Evolutionary conservation across 75 land plant species (phyloP), one percentile per base, ranked within the genome.

Genomic region (Picea glauca): DNA sequence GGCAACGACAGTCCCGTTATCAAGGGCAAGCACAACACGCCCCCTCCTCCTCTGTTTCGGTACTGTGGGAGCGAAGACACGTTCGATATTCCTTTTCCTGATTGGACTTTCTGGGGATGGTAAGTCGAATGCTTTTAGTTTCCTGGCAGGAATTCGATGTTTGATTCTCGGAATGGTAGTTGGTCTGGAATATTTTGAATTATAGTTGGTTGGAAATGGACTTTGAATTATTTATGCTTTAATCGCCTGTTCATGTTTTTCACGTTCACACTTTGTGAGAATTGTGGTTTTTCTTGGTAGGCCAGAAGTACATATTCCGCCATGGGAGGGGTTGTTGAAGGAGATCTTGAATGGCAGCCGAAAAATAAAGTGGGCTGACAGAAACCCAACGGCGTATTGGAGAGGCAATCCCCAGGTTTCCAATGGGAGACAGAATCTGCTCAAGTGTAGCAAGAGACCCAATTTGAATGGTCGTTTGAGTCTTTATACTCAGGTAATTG

Each of bases 71-170:
- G 76, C 35, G 72, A 58, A 17, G 61, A 50, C n/a, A 78, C 84
- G 13, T 26, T 84, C 62, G 92, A 92, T 58, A 86, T 92, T 43
- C 85, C 82, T 13, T 90, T 92, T 65, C 94, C 94, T 30, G 94
- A 92, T 81, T 92, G 92, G 92, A 86, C 90, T 67, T 92, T 84
- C 76, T 92, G 92, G 94, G 94, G 94, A 33, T 91, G 93, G 93
- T 91, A 83, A 86, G 23, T 12, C 30, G 18, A 13, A 18, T 26
- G 13, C 15, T 18, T 35, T 33, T 35, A 13, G 18, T 75, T 3
- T 14, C 18, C 23, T 21, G 18, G 18, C 20, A 40, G 4, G 0
- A 38, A 40, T 40, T 38, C 9, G 18, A 8, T 33, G 21, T 72
- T 50, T 12, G 8, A 3, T 18, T 18, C 17, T 58, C 43, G 21